Conservation (phyloP, 208 protist genomes). For the Leishmania mexicana region DNA sequence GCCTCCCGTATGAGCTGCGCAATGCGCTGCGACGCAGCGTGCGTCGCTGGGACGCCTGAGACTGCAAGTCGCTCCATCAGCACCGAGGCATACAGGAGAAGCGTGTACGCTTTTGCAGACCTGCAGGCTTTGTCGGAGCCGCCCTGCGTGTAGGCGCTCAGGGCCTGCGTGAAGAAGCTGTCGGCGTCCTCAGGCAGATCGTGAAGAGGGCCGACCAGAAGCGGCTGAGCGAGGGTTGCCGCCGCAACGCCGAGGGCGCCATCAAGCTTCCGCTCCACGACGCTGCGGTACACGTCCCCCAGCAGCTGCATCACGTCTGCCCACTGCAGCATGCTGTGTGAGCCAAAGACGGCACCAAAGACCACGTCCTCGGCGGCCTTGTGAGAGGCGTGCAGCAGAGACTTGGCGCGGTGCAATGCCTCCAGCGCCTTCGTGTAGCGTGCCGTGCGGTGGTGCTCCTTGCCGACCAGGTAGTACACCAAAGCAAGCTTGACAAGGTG, state of each 20-base stretch:
- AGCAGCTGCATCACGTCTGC: constrained; percentile 48
- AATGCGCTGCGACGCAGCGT: constrained; percentile 39
- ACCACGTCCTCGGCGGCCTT: constrained; percentile 36
- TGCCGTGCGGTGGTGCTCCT: constrained; percentile 54
- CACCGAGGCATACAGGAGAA: constrained; percentile 49
- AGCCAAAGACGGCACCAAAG: constrained; percentile 55
- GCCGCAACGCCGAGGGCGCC: constrained; percentile 17
- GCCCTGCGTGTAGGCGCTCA: constrained; percentile 54
- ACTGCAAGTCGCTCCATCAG: constrained; percentile 39
- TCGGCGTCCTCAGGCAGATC: constrained; percentile 50
- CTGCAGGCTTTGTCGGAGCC: constrained; percentile 35
- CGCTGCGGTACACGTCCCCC: constrained; percentile 64
- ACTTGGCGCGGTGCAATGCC: constrained; percentile 65
- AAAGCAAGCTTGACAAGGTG: constrained; percentile 63
- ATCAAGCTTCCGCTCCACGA: constrained; percentile 50
- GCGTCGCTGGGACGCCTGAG: constrained; percentile 35
- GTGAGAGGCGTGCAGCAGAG: constrained; percentile 53
- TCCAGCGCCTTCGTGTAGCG: constrained; percentile 87
- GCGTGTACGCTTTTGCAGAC: constrained; percentile 34
- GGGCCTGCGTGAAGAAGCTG: constrained; percentile 45
- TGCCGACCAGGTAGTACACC: constrained; percentile 75
- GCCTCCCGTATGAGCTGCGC: constrained; percentile 45
- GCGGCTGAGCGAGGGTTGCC: constrained; percentile 40
- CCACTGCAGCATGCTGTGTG: constrained; percentile 34
- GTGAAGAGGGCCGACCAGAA: constrained; percentile 47